Evolutionary conservation across 1,139 yeast genomes (phyloP).

Genomic region (Kodamaea derodonti): DNA sequence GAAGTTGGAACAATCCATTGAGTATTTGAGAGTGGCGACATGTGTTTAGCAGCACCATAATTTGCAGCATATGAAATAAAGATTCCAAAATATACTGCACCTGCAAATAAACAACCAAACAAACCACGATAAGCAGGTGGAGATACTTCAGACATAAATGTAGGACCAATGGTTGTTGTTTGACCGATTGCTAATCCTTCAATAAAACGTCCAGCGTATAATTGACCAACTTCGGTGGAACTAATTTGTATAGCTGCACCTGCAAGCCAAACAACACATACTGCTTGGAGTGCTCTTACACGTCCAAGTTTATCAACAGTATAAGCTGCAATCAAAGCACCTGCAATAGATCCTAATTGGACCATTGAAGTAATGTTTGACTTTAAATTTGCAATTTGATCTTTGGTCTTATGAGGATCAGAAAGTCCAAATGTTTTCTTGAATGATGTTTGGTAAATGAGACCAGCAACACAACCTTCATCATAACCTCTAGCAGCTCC

Average conservation of each 20-base stretch:
- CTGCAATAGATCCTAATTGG: conserved; percentile 57
- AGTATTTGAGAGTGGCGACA: conserved; percentile 21
- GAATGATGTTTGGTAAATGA: conserved; percentile 43
- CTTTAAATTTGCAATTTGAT: conserved; percentile 41
- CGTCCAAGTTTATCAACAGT: conserved; percentile 55
- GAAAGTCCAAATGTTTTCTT: conserved; percentile 41
- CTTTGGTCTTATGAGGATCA: conserved; percentile 32
- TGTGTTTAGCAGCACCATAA: conserved; percentile 38
- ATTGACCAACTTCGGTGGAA: conserved; percentile 42
- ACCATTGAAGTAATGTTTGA: conserved; percentile 63
- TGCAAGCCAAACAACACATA: conserved; percentile 43
- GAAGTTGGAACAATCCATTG: conserved; percentile 42
- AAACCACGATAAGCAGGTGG: conserved; percentile 53
- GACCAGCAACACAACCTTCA: conserved; percentile 51
- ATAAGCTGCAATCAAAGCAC: conserved; percentile 49
- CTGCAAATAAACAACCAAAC: conserved; percentile 48
- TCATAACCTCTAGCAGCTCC: conserved; percentile 49
- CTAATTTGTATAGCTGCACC: conserved; percentile 50
- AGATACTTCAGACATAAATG: conserved; percentile 51
- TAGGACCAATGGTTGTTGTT: conserved; percentile 55
- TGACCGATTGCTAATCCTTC: conserved; percentile 57
- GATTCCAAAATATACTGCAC: conserved; percentile 54
- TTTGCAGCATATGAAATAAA: conserved; percentile 50
- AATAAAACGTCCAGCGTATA: conserved; percentile 51
- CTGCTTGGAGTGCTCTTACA: conserved; percentile 46